Evolutionary conservation across 75 land plant species (phyloP).

Genomic region (Cunninghamia lanceolata): DNA sequence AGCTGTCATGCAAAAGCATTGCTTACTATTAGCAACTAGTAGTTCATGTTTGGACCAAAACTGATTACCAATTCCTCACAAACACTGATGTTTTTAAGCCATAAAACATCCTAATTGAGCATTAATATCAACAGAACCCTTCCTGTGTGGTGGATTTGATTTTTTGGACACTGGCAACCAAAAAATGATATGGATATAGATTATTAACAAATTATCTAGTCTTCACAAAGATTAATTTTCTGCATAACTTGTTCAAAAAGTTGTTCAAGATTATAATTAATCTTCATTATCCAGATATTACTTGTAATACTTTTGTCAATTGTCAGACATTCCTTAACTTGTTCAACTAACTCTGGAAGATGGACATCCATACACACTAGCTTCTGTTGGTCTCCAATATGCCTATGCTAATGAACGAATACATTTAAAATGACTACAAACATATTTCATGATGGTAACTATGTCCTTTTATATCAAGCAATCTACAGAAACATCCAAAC

Average conservation of each 20-base stretch:
- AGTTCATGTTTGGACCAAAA: neutral
- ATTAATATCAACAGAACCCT: constrained; percentile 61
- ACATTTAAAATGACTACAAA: neutral
- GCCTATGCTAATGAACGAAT: constrained; percentile 38
- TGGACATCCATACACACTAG: constrained; percentile 76
- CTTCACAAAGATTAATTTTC: neutral
- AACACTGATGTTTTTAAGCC: neutral
- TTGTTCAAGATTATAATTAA: no score
- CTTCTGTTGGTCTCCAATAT: constrained; percentile 83
- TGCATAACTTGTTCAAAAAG: constrained; percentile 23
- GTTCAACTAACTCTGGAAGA: constrained; percentile 50
- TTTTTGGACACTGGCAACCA: constrained; percentile 19
- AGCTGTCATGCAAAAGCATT: constrained; percentile 32
- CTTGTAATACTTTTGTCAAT: constrained; percentile 30
- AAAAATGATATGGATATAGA: neutral
- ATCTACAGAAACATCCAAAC: no score
- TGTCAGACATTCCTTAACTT: constrained; percentile 29
- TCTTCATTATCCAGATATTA: neutral
- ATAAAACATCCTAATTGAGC: constrained; percentile 51
- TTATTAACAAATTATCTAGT: neutral
- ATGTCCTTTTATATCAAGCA: neutral
- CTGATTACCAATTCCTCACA: neutral
- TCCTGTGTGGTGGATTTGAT: constrained; percentile 60
- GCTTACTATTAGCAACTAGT: neutral
- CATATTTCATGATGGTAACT: neutral